Evolutionary conservation across 192 early-diverging fungal genomes (phyloP).

Genomic region (Blastocladiella britannica): DNA sequence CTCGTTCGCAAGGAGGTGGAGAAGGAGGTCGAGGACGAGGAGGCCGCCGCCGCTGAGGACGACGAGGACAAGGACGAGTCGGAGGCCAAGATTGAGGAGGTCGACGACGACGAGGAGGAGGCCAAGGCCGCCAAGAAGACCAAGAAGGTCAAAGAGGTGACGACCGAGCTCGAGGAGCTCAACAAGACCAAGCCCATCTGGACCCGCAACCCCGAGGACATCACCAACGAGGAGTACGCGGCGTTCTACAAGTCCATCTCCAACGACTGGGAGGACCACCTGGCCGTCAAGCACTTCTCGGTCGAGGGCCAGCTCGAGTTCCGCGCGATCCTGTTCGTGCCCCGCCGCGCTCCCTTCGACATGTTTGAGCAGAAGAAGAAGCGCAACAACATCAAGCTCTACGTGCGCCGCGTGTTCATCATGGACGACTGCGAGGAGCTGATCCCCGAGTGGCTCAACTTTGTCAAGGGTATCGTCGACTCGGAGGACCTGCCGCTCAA

Average conservation of each 20-base stretch:
- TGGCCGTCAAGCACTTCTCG: conserved; percentile 95
- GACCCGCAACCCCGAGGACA: conserved; percentile 97
- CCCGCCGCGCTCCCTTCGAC: conserved; percentile 92
- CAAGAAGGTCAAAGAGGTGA: conserved; percentile 68
- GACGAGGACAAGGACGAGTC: conserved; percentile 44
- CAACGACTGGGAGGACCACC: conserved; percentile 99
- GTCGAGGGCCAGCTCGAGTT: conserved; percentile 99
- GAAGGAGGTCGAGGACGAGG: conserved; percentile 92
- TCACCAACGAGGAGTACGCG: conserved; percentile 88
- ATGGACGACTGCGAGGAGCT: conserved; percentile 99
- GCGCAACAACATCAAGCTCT: conserved; percentile 99
- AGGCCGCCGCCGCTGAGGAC: conserved; percentile 48
- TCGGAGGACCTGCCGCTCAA: conserved; percentile 99
- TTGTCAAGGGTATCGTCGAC: conserved; percentile 99
- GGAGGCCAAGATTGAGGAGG: conserved; percentile 51
- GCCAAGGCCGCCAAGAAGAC: conserved; percentile 51
- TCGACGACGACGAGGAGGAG: conserved; percentile 55
- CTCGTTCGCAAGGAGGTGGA: conserved; percentile 89
- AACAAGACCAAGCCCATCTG: conserved; percentile 99
- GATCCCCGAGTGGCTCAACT: conserved; percentile 97
- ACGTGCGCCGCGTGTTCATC: conserved; percentile 99
- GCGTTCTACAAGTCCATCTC: conserved; percentile 96
- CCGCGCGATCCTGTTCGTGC: conserved; percentile 93
- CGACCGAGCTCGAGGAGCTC: conserved; percentile 73
- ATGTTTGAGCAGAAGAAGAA: conserved; percentile 98